Evolutionary conservation across 352 stramenopile species (phyloP).

Genomic region (Phytophthora nicotianae): DNA sequence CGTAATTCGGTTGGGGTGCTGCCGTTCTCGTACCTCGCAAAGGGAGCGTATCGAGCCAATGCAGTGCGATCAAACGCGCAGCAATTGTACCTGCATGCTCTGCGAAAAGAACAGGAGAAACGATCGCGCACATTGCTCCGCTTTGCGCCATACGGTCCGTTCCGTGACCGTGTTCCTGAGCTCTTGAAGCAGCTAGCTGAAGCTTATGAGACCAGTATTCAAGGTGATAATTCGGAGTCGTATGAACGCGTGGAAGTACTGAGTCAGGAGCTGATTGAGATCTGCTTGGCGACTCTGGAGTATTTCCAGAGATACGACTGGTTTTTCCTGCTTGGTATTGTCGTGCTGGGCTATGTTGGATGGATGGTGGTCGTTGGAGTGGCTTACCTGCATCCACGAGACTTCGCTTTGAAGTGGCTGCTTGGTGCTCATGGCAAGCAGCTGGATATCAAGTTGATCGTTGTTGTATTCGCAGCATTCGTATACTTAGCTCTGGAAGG

Average conservation of each 20-base stretch:
- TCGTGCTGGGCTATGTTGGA: constrained; percentile 77
- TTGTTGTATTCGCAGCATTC: constrained; percentile 39
- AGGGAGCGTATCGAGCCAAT: constrained; percentile 64
- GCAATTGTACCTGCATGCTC: constrained; percentile 70
- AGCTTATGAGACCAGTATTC: constrained; percentile 20
- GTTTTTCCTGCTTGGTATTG: constrained; percentile 77
- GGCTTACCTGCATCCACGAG: constrained; percentile 54
- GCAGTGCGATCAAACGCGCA: constrained; percentile 77
- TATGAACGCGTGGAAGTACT: constrained; percentile 44
- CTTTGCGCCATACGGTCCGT: constrained; percentile 62
- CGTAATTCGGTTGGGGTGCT: constrained; percentile 86
- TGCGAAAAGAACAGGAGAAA: constrained; percentile 74
- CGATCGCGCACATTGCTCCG: constrained; percentile 57
- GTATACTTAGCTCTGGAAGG: constrained; percentile 65
- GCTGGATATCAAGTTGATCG: constrained; percentile 31
- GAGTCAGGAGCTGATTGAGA: constrained; percentile 72
- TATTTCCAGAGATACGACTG: constrained; percentile 89
- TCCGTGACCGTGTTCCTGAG: constrained; percentile 44
- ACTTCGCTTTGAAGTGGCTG: constrained; percentile 38
- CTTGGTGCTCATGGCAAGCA: constrained; percentile 33
- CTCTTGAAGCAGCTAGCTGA: constrained; percentile 38
- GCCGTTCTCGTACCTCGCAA: constrained; percentile 69
- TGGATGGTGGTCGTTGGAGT: constrained; percentile 74
- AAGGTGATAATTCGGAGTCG: constrained; percentile 9
- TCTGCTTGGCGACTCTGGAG: constrained; percentile 74